Conservation (phyloP, 768 basidiomycete species). For the Amanita polypyramis region DNA sequence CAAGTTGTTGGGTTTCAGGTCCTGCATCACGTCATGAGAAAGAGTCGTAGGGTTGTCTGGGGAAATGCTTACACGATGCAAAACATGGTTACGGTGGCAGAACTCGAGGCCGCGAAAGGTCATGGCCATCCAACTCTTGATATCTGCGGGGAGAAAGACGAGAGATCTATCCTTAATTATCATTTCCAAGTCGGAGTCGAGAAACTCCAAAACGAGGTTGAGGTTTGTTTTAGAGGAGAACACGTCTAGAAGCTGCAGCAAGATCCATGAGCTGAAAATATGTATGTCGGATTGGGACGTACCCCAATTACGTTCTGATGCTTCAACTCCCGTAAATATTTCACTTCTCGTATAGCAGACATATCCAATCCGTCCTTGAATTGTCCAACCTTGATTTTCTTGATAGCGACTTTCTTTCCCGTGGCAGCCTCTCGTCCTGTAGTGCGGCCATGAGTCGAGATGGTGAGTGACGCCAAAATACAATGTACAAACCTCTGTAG, state of each 20-base stretch:
- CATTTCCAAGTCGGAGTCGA: slow-evolving; percentile 93
- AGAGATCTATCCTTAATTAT: slow-evolving; percentile 90
- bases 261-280: neutral
- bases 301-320: slow-evolving; percentile 96
- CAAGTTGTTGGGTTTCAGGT: slow-evolving; percentile 97
- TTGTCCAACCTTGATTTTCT: slow-evolving; percentile 94
- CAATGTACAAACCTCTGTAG: slow-evolving; percentile 63
- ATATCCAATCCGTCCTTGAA: slow-evolving; percentile 98
- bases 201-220: slow-evolving; percentile 93
- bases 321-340: slow-evolving; percentile 86
- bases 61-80: slow-evolving; percentile 66
- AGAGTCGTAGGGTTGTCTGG: neutral
- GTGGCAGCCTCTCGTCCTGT: slow-evolving; percentile 67
- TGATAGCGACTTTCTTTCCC: slow-evolving; percentile 86
- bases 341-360: slow-evolving; percentile 97
- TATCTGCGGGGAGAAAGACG: slow-evolving; percentile 90
- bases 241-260: slow-evolving; percentile 78
- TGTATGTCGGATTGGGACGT: slow-evolving; percentile 10
- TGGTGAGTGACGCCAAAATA: neutral
- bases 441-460: neutral
- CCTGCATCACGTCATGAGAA: slow-evolving; percentile 35
- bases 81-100: slow-evolving; percentile 88
- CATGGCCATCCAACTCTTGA: slow-evolving; percentile 99
- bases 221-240: slow-evolving; percentile 95
- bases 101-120: slow-evolving; percentile 96